Evolutionary conservation across 2,329 filamentous ascomycete species (phyloP).

Genomic region (Geosmithia flava): DNA sequence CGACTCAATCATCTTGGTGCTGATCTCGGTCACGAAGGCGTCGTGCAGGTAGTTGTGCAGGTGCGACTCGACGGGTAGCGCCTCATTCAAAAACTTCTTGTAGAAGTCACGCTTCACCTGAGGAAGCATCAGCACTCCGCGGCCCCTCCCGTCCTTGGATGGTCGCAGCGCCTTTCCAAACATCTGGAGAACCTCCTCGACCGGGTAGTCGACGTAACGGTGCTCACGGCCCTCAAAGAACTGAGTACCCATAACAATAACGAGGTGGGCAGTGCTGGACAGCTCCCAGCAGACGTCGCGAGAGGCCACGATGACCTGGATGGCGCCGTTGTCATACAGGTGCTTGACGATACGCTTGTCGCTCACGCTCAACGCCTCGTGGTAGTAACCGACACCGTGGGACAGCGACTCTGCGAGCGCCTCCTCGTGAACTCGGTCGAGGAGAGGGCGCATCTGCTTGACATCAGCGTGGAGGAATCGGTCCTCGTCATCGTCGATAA

Average conservation of each 20-base stretch:
- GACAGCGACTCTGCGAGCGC: slow-evolving; percentile 79
- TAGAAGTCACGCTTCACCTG: slow-evolving; percentile 94
- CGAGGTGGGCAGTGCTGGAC: slow-evolving; percentile 74
- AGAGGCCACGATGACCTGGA: slow-evolving; percentile 66
- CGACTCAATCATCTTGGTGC: slow-evolving; percentile 87
- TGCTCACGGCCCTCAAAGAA: slow-evolving; percentile 96
- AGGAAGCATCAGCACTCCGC: slow-evolving; percentile 93
- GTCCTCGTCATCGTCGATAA: slow-evolving; percentile 84
- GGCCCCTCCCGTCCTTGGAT: slow-evolving; percentile 65
- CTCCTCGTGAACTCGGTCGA: slow-evolving; percentile 74
- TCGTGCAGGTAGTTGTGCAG: slow-evolving; percentile 86
- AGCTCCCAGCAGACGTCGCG: slow-evolving; percentile 96
- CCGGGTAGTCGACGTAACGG: slow-evolving; percentile 89
- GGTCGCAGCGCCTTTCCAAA: slow-evolving; percentile 84
- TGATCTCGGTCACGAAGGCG: slow-evolving; percentile 93
- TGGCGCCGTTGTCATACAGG: slow-evolving; percentile 77
- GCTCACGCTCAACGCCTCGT: slow-evolving; percentile 78
- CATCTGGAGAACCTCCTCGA: slow-evolving; percentile 94
- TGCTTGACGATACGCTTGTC: slow-evolving; percentile 93
- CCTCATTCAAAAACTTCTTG: slow-evolving; percentile 96
- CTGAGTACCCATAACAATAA: slow-evolving; percentile 95
- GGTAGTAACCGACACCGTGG: slow-evolving; percentile 94
- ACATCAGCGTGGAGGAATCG: slow-evolving; percentile 80
- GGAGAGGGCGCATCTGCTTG: slow-evolving; percentile 69
- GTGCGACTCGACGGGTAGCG: slow-evolving; percentile 88